These are phyloP conservation scores for Iris macrosiphon DNA, from an alignment of 106 monocot species.

Conservation along the genomic window DNA sequence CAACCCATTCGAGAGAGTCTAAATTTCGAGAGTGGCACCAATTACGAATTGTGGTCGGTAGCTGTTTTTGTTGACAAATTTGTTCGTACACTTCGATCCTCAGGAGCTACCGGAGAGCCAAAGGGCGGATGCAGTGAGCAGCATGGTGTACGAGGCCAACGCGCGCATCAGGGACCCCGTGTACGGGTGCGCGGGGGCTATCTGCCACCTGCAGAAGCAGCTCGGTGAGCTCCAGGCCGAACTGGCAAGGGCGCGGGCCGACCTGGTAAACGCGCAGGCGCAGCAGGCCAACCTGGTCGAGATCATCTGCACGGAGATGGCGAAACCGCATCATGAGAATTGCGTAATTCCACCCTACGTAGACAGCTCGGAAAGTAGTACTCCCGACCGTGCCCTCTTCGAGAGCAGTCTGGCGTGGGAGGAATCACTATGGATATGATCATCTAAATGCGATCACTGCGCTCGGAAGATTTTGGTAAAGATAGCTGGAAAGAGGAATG, in stretches of 20 bases:
- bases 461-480: no score
- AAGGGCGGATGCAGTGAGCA: conserved; percentile 49
- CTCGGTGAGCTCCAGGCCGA: conserved; percentile 41
- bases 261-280: conserved; percentile 15
- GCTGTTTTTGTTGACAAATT: no score
- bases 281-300: conserved; percentile 34
- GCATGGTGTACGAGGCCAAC: conserved; percentile 59
- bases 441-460: no score
- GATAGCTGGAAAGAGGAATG: no score
- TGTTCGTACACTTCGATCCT: no score
- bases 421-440: conserved; percentile 19
- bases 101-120: conserved; percentile 53
- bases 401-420: conserved; percentile 16
- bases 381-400: background rate
- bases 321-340: background rate
- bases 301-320: conserved; percentile 27
- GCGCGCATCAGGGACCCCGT: conserved; percentile 44
- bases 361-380: background rate
- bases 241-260: conserved; percentile 43
- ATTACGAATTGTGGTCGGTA: no score
- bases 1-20: no score
- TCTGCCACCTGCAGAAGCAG: conserved; percentile 49
- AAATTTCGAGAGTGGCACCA: no score
- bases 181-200: conserved; percentile 43
- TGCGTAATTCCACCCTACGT: no score